Conservation (phyloP, 805 yeast species). For the Tetrapisispora phaffii region DNA sequence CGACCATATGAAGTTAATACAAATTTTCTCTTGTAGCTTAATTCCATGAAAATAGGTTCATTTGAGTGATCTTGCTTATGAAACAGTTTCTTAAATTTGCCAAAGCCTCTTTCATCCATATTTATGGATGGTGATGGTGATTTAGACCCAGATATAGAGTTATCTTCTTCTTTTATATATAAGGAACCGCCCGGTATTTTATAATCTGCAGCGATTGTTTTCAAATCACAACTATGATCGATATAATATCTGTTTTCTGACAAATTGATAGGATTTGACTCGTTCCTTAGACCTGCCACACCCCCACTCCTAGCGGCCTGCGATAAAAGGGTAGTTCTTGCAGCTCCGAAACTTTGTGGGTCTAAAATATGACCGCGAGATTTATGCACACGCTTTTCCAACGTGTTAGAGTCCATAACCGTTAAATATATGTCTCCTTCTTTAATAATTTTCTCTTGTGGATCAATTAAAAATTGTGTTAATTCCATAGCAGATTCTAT, state of each 20-base stretch:
- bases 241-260: conserved; percentile 27
- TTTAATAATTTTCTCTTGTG: conserved; percentile 51
- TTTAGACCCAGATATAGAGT: neutral
- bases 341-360: conserved; percentile 21
- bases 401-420: conserved; percentile 35
- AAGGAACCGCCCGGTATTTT: conserved; percentile 9
- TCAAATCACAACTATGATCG: conserved; percentile 14
- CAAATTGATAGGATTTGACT: conserved; percentile 11
- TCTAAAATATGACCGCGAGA: conserved; percentile 49
- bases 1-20: conserved; percentile 57
- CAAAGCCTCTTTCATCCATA: conserved; percentile 11
- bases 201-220: conserved; percentile 12
- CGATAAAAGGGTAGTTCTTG: conserved; percentile 32
- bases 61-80: conserved; percentile 18
- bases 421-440: conserved; percentile 45
- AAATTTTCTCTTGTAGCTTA: conserved; percentile 40
- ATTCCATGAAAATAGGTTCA: conserved; percentile 20
- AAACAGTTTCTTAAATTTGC: conserved; percentile 22
- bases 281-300: conserved; percentile 33
- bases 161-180: neutral
- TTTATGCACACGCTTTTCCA: conserved; percentile 40
- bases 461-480: conserved; percentile 42
- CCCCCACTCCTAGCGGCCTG: conserved; percentile 39
- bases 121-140: conserved; percentile 1
- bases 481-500: conserved; percentile 50